Base-by-base conservation (phyloP, 805 yeast species). In the Debaryomyces tyrocola region DNA sequence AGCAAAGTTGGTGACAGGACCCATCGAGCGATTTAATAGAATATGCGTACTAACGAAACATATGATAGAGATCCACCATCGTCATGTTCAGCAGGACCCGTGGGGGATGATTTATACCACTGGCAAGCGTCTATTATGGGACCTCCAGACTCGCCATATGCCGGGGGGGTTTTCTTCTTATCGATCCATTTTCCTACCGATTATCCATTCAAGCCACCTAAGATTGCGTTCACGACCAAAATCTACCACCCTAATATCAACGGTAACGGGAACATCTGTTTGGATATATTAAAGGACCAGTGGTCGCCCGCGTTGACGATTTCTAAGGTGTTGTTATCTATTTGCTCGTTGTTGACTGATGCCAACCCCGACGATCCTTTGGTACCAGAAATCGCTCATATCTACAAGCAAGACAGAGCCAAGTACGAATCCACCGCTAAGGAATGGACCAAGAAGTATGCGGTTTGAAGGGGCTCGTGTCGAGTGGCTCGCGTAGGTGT, bases 121-220 rank as follows among this genome's bases (percentile, higher is more conserved):
- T 94, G 99, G 99, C 98, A 94, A 75, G 99, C 98, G 36, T 91
- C 98, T 37, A 94, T 94, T 67, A 90, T 94, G 95, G 99, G 99
- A 41, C 99, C 99, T 43, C 82, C 96, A 57, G 98, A 94, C 73
- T 88, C 97, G 40, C 94, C 85, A 53, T 80, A 80, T 47, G 83
- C 84, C 18, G 92, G 92, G 55, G 99, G 98, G 62, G 97, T 92
- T 38, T 94, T 94, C 72, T 94, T 94, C 79, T 80, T 94, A 53
- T 84, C 96, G 45, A 90, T 94, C 68, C 96, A 90, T 69, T 94
- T 94, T 87, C 99, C 99, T 67, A 91, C 98, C 48, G 98, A 94
- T 72, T 94, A 94, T 70, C 99, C 99, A 46, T 94, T 92, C 79
- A 94, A 94, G 75, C 97, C 99, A 47, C 99, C 99, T 55, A 92